Conservation (phyloP, 768 basidiomycete genomes). For the Amylocystis lapponica region DNA sequence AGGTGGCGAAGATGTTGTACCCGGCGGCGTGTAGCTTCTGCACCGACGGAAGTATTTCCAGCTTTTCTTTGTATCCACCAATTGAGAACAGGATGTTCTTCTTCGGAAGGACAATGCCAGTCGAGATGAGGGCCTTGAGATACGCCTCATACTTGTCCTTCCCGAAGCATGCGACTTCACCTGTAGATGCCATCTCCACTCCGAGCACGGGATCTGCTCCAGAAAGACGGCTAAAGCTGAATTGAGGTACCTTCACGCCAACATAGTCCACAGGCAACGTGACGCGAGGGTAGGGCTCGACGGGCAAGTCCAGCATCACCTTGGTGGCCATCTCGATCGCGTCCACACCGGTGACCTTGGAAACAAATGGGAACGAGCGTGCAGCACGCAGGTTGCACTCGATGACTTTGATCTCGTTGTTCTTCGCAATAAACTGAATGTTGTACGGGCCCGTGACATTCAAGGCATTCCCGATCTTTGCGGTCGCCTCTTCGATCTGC, state of each 20-base stretch:
- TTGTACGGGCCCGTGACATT: constrained; percentile 99
- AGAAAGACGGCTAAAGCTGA: constrained; percentile 93
- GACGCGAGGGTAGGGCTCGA: constrained; percentile 85
- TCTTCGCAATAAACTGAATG: constrained; percentile 99
- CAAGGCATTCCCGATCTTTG: constrained; percentile 94
- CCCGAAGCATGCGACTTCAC: constrained; percentile 98
- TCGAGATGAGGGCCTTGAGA: constrained; percentile 93
- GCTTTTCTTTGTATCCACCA: constrained; percentile 95
- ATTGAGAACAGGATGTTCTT: constrained; percentile 98
- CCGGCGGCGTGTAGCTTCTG: constrained; percentile 92
- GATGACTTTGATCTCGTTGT: constrained; percentile 99
- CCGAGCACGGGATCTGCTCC: constrained; percentile 97
- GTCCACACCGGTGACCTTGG: constrained; percentile 95
- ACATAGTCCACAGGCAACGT: constrained; percentile 91
- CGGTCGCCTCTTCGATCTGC: constrained; percentile 94
- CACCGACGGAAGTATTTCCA: constrained; percentile 91
- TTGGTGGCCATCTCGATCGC: constrained; percentile 99
- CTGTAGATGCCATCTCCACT: constrained; percentile 99
- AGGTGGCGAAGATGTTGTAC: constrained; percentile 94
- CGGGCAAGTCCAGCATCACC: constrained; percentile 90
- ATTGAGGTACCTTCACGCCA: constrained; percentile 99
- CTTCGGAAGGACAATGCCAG: constrained; percentile 90
- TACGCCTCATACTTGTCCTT: constrained; percentile 98
- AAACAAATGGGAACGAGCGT: constrained; percentile 97
- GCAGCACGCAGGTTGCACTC: constrained; percentile 98